Base-by-base conservation (phyloP, 176 grass and related monocot species). In the Rhipidocladum racemiflorum region DNA sequence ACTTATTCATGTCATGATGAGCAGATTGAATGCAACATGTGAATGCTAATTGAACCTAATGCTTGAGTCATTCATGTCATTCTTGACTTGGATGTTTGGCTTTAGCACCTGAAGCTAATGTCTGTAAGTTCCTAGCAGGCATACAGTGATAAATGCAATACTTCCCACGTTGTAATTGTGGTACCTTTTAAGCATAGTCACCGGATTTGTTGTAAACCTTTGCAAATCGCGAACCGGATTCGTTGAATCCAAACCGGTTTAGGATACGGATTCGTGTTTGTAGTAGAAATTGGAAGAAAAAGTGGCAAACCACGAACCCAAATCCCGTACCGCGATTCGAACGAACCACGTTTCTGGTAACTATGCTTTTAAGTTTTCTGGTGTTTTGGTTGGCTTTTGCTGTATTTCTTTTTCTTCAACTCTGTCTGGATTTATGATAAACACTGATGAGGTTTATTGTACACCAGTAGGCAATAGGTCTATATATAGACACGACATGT, bases 21-120 rank as follows among this genome's bases (percentile, higher is more conserved):
- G 65, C 10, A 44, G 38, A 45, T 29, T 77, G 15, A 40, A 61
- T 61, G 5, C 18, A 42, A 77, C 60, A 29, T 61, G 57, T 28
- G 57, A 59, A 25, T 61, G 12, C 57, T 28, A 34, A 64, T 34
- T 64, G 28, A 64, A 64, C 61, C 42, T 48, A 25, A 70, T 28
- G 18, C 25, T 51, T 64, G 62, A 30, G 43, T n/a, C 65, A 50
- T 72, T 18, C 18, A 53, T 35, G 23, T 38, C 44, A 72, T 65
- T 62, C 68, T 71, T 29, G 60, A 49, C 10, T 63, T 48, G 42
- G 23, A 83, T 74, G 24, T 66, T 55, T 84, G 72, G 25, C 18
- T 57, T 12, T 57, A 62, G 34, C 42, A 42, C 29, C 30, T 85
- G 30, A 60, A 50, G 28, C 65, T 60, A 35, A 68, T 46, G 40